Base-by-base conservation (phyloP, 2,329 filamentous ascomycete genomes). In the Cordyceps cicadae region DNA sequence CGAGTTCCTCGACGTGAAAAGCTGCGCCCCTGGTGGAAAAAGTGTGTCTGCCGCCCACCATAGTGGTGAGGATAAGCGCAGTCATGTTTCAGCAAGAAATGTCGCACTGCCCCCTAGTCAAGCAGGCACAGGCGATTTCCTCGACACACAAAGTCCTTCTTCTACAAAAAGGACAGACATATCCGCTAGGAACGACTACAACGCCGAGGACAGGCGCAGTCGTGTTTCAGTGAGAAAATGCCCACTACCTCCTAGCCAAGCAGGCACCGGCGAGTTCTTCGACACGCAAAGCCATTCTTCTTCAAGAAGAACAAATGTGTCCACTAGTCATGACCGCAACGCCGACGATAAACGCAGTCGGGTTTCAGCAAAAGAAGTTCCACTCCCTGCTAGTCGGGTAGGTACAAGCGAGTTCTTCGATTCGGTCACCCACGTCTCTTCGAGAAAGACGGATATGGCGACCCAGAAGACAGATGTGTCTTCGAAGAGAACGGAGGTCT, bases 391-490 rank as follows among this genome's bases (percentile, higher is more conserved):
- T 24, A 59, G 50, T 48, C 50, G 41, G 29, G 41, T 39, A 29
- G 55, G 55, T 39, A 51, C 55, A 5, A 43, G 29, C 48, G 55
- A 58, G 15, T 50, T 51, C 15, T 58, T 50, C 21, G 55, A 58
- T 50, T 50, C 55, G 32, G 55, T 58, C 34, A 58, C 34, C 9
- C 55, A 51, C 15, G 64, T 68, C 11, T 69, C 70, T 2, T 69
- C 76, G 11, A 72, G 71, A 26, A 64, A 74, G 67, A 70, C 41
- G 76, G 74, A 69, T 76, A 79, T 68, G 11, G 69, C 70, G 2
- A 69, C 76, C 9, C 71, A 71, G 29, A 64, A 74, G 67, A 71
- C 41, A 75, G 74, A 69, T 76, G 79, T 12, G 76, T 43, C 54
- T 41, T 17, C 37, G 17, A 24, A 21, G 11, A 48, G 26, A 15